These are phyloP conservation scores for Sporisorium graminicola DNA, from an alignment of 1,284 basidiomycete species.

Conservation along the genomic window DNA sequence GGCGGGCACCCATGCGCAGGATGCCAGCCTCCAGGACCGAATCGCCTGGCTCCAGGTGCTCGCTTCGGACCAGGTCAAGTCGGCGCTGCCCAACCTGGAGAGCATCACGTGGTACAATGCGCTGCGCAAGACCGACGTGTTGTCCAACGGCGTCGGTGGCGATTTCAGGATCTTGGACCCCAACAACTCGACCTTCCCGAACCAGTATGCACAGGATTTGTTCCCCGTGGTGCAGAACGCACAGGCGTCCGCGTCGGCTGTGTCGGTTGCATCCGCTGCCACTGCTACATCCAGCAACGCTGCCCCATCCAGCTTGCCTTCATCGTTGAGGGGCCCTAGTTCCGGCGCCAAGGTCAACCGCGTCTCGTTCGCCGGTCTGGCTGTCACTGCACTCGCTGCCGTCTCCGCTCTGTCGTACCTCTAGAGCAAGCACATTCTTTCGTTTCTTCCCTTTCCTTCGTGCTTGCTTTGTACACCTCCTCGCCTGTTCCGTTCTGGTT, in stretches of 20 bases:
- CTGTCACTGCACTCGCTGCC: constrained; percentile 25
- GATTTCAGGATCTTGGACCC: constrained; percentile 50
- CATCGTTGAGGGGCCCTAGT: constrained; percentile 6
- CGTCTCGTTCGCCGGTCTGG: constrained; percentile 12
- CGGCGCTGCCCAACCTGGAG: constrained; percentile 62
- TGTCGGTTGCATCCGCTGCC: constrained; percentile 16
- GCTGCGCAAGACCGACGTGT: constrained; percentile 35
- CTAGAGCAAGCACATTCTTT: not conserved
- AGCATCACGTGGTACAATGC: constrained; percentile 70
- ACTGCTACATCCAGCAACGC: constrained; percentile 17
- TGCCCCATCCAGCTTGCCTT: constrained; percentile 18
- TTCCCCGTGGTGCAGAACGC: constrained; percentile 26
- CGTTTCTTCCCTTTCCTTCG: not conserved
- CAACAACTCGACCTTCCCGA: constrained; percentile 38
- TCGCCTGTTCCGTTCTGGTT: not conserved
- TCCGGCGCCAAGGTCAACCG: not conserved
- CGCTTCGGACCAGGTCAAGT: constrained; percentile 46
- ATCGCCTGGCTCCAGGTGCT: constrained; percentile 64
- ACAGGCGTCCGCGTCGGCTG: constrained; percentile 3
- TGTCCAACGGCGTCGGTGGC: constrained; percentile 42
- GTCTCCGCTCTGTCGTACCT: constrained; percentile 13
- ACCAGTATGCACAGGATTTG: constrained; percentile 16
- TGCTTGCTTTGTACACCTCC: not conserved
- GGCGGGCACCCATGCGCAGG: constrained; percentile 55
- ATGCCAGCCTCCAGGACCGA: constrained; percentile 39